phyloP scores from a whole-genome alignment of 2,329 filamentous ascomycete genomes.

The Monilinia laxa region DNA sequence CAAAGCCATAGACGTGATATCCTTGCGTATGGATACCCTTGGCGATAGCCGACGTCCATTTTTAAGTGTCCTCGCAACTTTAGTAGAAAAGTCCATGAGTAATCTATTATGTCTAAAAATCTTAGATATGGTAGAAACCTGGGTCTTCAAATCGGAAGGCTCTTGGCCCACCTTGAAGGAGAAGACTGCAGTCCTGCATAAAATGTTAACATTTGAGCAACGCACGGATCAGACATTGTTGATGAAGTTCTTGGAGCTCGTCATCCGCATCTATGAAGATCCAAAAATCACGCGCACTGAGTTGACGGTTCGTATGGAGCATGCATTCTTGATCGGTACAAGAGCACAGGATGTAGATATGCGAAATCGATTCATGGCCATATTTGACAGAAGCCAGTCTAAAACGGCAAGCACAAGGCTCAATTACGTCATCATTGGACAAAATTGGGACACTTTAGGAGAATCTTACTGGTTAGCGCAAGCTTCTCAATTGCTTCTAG shows the following conservation, averaged over 20 bases:
- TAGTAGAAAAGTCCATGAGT: conserved; percentile 93
- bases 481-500: conserved; percentile 87
- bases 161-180: conserved; percentile 97
- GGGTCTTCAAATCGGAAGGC: conserved; percentile 94
- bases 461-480: conserved; percentile 98
- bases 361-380: conserved; percentile 93
- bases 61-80: conserved; percentile 87
- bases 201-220: conserved; percentile 95
- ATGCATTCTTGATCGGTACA: conserved; percentile 95
- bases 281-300: conserved; percentile 93
- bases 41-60: conserved; percentile 91
- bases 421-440: conserved; percentile 82
- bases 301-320: conserved; percentile 93
- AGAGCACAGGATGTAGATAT: conserved; percentile 92
- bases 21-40: conserved; percentile 86
- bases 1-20: conserved; percentile 91
- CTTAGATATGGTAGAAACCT: conserved; percentile 86
- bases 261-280: conserved; percentile 97
- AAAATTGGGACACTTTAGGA: conserved; percentile 94
- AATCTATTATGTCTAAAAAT: conserved; percentile 88
- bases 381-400: conserved; percentile 94
- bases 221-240: conserved; percentile 80
- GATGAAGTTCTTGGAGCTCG: conserved; percentile 89
- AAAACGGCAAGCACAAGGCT: conserved; percentile 86
- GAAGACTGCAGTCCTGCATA: conserved; percentile 97